Evolutionary conservation across 805 yeast genomes (phyloP), one percentile per base, ranked within the genome.

Genomic region (Candida alai): DNA sequence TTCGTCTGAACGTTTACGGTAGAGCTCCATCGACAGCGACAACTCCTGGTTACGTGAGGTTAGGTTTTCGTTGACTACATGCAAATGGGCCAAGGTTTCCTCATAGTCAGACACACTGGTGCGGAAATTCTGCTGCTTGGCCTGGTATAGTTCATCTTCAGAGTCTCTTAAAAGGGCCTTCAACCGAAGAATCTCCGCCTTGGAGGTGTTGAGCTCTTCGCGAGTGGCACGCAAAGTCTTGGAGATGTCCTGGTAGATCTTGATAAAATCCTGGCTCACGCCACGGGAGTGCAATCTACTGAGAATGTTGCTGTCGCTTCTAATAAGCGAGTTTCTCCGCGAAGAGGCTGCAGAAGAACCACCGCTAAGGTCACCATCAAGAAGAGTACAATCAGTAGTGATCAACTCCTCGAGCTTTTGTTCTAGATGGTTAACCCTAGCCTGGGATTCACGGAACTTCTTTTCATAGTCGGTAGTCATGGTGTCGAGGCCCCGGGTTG

Each of bases 1-100:
- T 41, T 80, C 83, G 22, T 84, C 89, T 21, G 94, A 78, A 41
- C 95, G 73, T 12, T 66, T 58, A 49, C 78, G 81, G 57, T 84
- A 87, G 20, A 82, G 62, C 24, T 74, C 75, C 14, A 81, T 60
- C 19, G 74, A 70, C 24, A 72, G 68, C 1, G 65, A 52, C 19
- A 86, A 59, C 19, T 85, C 80, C 2, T 52, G 48, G 44, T 76
- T 79, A 47, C 76, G 80, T n/a, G 66, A 52, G 24, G 65, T 67
- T 11, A 81, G 56, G 2, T 80, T 70, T 28, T 79, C 78, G 16
- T 83, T 56, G 36, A 74, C 77, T 13, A 79, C 67, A 42, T 73
- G 75, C 29, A 80, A 50, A 39, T 75, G 74, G 3, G 72, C 69
- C 21, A 67, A 37, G 32, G 62, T 60, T 43, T 66, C 45, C 45